phyloP scores from a whole-genome alignment of 2,329 filamentous ascomycete species.

The Cladosporium oxysporum region DNA sequence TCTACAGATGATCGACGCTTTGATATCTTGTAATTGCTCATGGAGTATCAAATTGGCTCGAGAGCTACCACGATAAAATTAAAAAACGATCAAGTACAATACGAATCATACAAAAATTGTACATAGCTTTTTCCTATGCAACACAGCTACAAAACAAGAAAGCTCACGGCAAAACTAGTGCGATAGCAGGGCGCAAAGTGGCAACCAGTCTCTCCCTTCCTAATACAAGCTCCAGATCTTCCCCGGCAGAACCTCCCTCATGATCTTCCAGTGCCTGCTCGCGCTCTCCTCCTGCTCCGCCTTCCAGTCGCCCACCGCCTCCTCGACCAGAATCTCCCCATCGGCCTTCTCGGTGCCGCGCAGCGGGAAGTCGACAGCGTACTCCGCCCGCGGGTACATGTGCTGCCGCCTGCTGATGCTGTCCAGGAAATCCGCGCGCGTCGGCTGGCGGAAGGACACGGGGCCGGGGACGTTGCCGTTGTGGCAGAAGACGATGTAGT shows the following conservation, averaged over 20 bases:
- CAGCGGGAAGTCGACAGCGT: slow-evolving; percentile 51
- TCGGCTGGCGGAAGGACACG: slow-evolving; percentile 65
- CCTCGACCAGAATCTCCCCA: slow-evolving; percentile 59
- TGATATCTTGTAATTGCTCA: too few relatives aligned
- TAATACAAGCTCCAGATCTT: slow-evolving; percentile 87
- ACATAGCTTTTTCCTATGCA: too few relatives aligned
- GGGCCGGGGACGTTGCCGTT: slow-evolving; percentile 63
- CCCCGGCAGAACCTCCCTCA: slow-evolving; percentile 78
- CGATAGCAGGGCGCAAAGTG: background rate
- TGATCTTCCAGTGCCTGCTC: slow-evolving; percentile 84
- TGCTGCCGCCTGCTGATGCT: slow-evolving; percentile 71
- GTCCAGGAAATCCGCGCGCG: slow-evolving; percentile 66
- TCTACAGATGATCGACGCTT: background rate
- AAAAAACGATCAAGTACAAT: too few relatives aligned
- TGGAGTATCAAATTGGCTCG: too few relatives aligned
- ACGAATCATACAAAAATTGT: too few relatives aligned
- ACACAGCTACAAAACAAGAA: too few relatives aligned
- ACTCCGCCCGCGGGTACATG: slow-evolving; percentile 71
- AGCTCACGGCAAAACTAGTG: too few relatives aligned
- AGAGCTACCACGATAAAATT: too few relatives aligned
- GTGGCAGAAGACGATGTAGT: slow-evolving; percentile 93
- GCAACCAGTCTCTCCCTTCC: background rate
- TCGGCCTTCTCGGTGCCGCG: slow-evolving; percentile 35
- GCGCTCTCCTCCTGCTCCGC: slow-evolving; percentile 76
- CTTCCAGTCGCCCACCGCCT: slow-evolving; percentile 66